These are phyloP conservation scores for Zancudomyces culisetae DNA, from an alignment of 371 early-diverging fungal genomes.

Conservation along the genomic window DNA sequence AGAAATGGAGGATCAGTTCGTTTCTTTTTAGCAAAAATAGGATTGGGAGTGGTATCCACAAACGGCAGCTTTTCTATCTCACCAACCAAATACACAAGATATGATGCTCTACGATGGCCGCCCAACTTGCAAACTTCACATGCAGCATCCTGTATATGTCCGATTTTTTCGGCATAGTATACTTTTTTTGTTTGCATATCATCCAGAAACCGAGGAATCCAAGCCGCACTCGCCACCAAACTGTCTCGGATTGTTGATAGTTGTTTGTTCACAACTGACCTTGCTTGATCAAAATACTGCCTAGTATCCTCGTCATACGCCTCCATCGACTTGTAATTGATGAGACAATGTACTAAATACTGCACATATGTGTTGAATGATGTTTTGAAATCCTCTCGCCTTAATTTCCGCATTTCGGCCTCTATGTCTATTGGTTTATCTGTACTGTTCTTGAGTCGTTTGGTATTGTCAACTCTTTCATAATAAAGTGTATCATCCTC, in stretches of 20 bases:
- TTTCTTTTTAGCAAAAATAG: neutral
- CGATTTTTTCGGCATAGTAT: neutral
- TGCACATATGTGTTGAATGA: neutral
- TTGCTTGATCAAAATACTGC: neutral
- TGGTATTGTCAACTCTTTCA: neutral
- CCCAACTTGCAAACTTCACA: conserved; percentile 2
- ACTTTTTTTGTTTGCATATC: neutral
- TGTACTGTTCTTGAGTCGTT: neutral
- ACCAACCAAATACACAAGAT: neutral
- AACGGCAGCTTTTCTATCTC: neutral
- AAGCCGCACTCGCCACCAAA: conserved; percentile 2
- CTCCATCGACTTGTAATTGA: neutral
- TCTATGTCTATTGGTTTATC: neutral
- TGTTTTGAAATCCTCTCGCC: neutral
- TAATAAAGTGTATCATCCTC: neutral
- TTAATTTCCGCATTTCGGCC: neutral
- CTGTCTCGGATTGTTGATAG: neutral
- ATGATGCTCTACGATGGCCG: neutral
- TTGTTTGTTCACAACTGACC: neutral
- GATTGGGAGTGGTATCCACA: neutral
- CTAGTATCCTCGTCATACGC: neutral
- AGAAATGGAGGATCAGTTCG: neutral
- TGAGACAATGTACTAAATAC: conserved; percentile 1
- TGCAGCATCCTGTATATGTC: neutral
- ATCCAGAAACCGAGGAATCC: neutral